These are phyloP conservation scores for Saccharomyces paradoxus DNA, from an alignment of 805 yeast species.

Conservation along the genomic window DNA sequence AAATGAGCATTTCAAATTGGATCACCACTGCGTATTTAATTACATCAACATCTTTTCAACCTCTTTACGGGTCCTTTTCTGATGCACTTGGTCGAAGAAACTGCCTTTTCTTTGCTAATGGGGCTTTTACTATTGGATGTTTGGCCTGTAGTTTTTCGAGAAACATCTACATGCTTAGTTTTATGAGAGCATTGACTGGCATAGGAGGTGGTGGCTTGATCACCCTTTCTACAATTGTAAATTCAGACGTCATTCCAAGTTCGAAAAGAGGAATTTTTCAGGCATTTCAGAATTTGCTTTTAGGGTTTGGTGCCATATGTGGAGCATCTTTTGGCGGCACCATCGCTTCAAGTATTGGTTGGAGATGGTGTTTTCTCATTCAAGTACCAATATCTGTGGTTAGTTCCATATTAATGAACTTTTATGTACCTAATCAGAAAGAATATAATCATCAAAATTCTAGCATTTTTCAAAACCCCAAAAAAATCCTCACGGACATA, in stretches of 20 bases:
- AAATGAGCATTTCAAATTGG: slow-evolving; percentile 34
- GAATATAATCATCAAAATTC: slow-evolving; percentile 10
- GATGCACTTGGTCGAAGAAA: slow-evolving; percentile 33
- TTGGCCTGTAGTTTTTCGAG: slow-evolving; percentile 31
- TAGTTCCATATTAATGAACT: slow-evolving; percentile 26
- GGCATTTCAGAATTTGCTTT: slow-evolving; percentile 33
- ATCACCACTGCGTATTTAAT: slow-evolving; percentile 36
- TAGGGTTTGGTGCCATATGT: slow-evolving; percentile 32
- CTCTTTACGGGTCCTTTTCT: slow-evolving; percentile 35
- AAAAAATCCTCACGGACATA: slow-evolving; percentile 17
- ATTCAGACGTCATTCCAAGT: slow-evolving; percentile 33
- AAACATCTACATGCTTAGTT: slow-evolving; percentile 25
- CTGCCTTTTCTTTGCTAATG: slow-evolving; percentile 32
- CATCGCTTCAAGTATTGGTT: slow-evolving; percentile 31
- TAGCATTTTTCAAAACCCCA: not conserved
- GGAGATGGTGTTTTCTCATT: slow-evolving; percentile 35
- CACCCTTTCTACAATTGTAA: slow-evolving; percentile 33
- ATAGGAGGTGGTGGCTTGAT: slow-evolving; percentile 38
- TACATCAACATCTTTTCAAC: slow-evolving; percentile 37
- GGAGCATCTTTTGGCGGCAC: slow-evolving; percentile 37
- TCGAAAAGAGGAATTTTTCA: slow-evolving; percentile 35
- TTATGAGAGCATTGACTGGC: slow-evolving; percentile 34
- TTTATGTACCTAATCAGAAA: slow-evolving; percentile 27
- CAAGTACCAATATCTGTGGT: slow-evolving; percentile 31
- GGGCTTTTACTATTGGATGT: slow-evolving; percentile 31